Base-by-base conservation (phyloP, 1,284 basidiomycete genomes). In the Naganishia sp. region DNA sequence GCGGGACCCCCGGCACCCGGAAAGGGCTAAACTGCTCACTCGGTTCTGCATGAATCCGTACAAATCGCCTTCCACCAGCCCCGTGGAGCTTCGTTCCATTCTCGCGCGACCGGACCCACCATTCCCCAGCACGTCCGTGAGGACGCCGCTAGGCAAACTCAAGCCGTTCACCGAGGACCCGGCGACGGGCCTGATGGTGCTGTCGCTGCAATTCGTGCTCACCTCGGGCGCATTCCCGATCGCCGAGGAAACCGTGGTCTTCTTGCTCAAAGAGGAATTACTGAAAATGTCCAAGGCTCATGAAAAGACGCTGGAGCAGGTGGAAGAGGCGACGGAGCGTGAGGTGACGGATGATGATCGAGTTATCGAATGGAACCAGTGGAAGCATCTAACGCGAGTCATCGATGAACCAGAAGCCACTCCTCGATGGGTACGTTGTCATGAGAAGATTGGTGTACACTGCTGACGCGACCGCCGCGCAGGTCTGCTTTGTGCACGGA, bases 261-360 rank as follows among this genome's bases (percentile, higher is more conserved):
- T 85, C 47, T 70, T 75, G 2, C 74, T 86, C 31, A 76, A 84
- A 67, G 81, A 82, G 60, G 75, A 73, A 21, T 76, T 88, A 35
- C 77, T 80, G 45, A 69, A 72, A 35, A 79, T 83, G 13, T 79
- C 78, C 13, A 69, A 71, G 55, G 82, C 82, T 67, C 76, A 84
- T 10, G 74, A 70, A 81, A 64, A 73, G 82, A 60, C 42, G 31
- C 42, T 53, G 25, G 47, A 15, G 41, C 41, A 41, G 28, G 23
- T 3, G 56, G 42, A 4, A n/a, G 15, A 39, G 47, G 43, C 43
- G 23, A 31, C 11, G 15, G 46, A 46, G 11, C 10, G 7, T 9
- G 35, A 39, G 35, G 6, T 63, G 42, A n/a, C 13, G 0, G 25
- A 47, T 13, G 45, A 54, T 10, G 51, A 54, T 7, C 51, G 51